phyloP scores from a whole-genome alignment of 176 grass and related monocot species.

The bread wheat (Triticum aestivum) region DNA sequence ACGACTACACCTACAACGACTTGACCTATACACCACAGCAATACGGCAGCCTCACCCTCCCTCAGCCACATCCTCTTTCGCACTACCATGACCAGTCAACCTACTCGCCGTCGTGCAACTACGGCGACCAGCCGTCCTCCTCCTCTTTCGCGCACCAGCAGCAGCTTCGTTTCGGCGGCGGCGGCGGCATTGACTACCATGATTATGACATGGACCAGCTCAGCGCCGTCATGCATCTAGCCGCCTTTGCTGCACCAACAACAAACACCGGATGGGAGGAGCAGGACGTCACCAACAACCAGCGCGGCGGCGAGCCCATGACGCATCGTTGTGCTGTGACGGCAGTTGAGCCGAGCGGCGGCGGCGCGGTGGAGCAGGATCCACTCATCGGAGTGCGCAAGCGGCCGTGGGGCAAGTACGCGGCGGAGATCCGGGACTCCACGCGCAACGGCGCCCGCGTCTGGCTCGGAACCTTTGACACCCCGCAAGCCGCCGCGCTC shows the following conservation, averaged over 20 bases:
- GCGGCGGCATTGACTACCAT: background rate
- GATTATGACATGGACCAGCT: background rate
- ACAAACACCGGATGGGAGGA: background rate
- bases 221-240: background rate
- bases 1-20: background rate
- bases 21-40: background rate
- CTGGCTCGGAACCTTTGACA: constrained; percentile 72
- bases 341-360: background rate
- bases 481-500: constrained; percentile 53
- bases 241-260: background rate
- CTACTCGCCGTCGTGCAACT: background rate
- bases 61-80: background rate
- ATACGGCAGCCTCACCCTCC: background rate
- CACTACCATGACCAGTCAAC: background rate
- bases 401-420: constrained; percentile 58
- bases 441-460: constrained; percentile 38
- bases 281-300: background rate
- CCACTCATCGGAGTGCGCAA: constrained; percentile 24
- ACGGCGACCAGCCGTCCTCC: background rate
- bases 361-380: background rate
- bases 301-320: background rate
- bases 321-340: no score
- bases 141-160: background rate
- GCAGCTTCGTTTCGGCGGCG: background rate
- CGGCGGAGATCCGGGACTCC: constrained; percentile 51